Evolutionary conservation across 306 rosid genomes (phyloP), one percentile per base, ranked within the genome.

Genomic region (Abrus precatorius): DNA sequence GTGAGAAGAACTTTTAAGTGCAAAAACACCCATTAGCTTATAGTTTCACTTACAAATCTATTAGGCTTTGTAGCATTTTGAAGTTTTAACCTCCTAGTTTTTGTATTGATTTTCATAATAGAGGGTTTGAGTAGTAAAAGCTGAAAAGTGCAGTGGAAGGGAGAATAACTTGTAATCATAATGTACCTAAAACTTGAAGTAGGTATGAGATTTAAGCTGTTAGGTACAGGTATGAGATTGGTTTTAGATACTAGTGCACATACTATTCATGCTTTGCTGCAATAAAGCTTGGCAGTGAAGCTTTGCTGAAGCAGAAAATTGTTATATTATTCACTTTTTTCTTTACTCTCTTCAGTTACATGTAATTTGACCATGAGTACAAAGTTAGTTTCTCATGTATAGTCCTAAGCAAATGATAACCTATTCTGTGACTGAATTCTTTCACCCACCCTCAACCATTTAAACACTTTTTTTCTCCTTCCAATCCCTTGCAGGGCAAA

Each of bases 401-500:
- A n/a, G 48, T 60, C 28, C 64, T 69, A 33, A 44, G 34, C 1
- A 20, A 40, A 43, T 59, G 7, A n/a, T 69, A 12, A 13, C 77
- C 53, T 20, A 41, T 68, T 40, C 32, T 6, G 28, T 29, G 30
- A 48, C 74, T 14, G 48, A 10, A 14, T 5, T 52, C 30, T 30
- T 84, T 49, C 59, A 40, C 56, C 38, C 59, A 40, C 56, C 38
- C 2, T 55, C 74, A 13, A 77, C 57, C 74, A 43, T 66, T 74
- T 81, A 20, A 66, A 13, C 13, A 71, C 72, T 77, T n/a, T 81
- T 59, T 12, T 70, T 30, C 66, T 48, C 34, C 54, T 75, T 49
- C 75, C 30, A 72, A 66, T 55, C 71, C 40, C 84, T 80, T 87
- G 85, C 92, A 94, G 98, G 83, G 88, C 80, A 78, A 85, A 91